Evolutionary conservation across 1,284 basidiomycete genomes (phyloP).

Genomic region (Bjerkandera adusta): DNA sequence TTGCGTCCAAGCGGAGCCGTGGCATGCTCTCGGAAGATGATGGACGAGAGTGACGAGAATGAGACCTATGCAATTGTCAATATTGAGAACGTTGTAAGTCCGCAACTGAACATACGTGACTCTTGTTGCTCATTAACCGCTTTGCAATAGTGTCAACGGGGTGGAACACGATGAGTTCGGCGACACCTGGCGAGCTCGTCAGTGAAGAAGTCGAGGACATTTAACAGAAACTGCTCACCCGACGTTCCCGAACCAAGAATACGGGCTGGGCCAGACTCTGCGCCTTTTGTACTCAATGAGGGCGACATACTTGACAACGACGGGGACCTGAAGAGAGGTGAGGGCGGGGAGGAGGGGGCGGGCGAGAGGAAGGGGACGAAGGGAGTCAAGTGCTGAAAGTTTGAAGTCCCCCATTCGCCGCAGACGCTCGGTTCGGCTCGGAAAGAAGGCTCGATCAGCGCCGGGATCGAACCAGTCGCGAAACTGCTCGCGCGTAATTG

Average conservation of each 20-base stretch:
- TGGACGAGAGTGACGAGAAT: conserved; percentile 56
- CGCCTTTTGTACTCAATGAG: conserved; percentile 57
- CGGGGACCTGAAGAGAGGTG: background rate
- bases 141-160: conserved; percentile 97
- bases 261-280: conserved; percentile 89
- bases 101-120: conserved; percentile 45
- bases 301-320: conserved; percentile 52
- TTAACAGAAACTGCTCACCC: conserved; percentile 47
- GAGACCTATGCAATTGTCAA: conserved; percentile 49
- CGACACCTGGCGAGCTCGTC: conserved; percentile 62
- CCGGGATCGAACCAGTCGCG: too few relatives aligned
- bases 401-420: background rate
- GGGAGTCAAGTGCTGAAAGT: conserved; percentile 6
- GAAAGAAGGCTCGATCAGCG: background rate
- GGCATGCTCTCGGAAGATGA: conserved; percentile 90
- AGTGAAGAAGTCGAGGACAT: background rate
- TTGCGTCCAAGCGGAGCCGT: conserved; percentile 67
- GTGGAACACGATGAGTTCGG: conserved; percentile 91
- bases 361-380: too few relatives aligned
- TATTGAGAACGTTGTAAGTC: background rate
- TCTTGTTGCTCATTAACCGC: conserved; percentile 96
- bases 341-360: background rate
- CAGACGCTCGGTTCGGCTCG: background rate
- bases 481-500: too few relatives aligned
- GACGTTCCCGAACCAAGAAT: conserved; percentile 91